Conservation (phyloP, 1,284 basidiomycete genomes). For the Ustilago crameri region DNA sequence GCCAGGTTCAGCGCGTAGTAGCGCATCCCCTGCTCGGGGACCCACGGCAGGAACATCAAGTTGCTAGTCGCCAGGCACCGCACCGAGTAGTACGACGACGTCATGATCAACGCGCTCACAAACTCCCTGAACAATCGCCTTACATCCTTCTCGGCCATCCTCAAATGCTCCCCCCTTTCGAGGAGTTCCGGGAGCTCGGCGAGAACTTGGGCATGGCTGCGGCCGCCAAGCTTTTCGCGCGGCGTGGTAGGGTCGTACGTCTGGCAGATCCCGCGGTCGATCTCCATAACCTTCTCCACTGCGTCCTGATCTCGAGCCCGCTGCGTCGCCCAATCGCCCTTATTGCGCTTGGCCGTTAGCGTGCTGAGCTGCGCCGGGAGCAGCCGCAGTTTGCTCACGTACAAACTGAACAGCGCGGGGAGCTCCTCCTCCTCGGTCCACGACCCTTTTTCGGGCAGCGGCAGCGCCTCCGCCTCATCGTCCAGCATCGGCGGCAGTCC, state of each 20-base stretch:
- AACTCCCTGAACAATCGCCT: conserved; percentile 23
- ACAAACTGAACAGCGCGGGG: conserved; percentile 4
- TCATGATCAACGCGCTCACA: conserved; percentile 29
- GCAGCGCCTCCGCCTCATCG: conserved; percentile 23
- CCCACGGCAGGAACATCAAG: conserved; percentile 37
- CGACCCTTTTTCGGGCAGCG: not conserved
- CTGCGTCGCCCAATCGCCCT: conserved; percentile 24
- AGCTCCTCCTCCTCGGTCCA: conserved; percentile 14
- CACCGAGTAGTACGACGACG: conserved; percentile 20
- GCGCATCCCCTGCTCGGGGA: conserved; percentile 8
- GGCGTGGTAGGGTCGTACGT: conserved; percentile 17
- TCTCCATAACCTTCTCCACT: conserved; percentile 14
- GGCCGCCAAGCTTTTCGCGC: not conserved
- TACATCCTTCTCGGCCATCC: conserved; percentile 11
- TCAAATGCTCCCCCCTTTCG: not conserved
- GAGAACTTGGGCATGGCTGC: conserved; percentile 14
- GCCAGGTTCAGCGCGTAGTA: conserved; percentile 35
- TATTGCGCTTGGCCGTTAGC: conserved; percentile 9
- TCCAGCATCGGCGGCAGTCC: conserved; percentile 35
- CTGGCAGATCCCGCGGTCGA: conserved; percentile 24
- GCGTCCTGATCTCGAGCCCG: conserved; percentile 28
- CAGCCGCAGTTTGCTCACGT: conserved; percentile 10
- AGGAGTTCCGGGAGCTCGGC: conserved; percentile 19
- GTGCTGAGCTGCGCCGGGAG: conserved; percentile 16
- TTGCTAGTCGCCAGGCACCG: conserved; percentile 24